A percentile compares a stretch with the other conserved stretches of the same genome.
Conservation (phyloP, 2,329 filamentous ascomycete genomes). For the Chrysosporium queenslandicum region DNA sequence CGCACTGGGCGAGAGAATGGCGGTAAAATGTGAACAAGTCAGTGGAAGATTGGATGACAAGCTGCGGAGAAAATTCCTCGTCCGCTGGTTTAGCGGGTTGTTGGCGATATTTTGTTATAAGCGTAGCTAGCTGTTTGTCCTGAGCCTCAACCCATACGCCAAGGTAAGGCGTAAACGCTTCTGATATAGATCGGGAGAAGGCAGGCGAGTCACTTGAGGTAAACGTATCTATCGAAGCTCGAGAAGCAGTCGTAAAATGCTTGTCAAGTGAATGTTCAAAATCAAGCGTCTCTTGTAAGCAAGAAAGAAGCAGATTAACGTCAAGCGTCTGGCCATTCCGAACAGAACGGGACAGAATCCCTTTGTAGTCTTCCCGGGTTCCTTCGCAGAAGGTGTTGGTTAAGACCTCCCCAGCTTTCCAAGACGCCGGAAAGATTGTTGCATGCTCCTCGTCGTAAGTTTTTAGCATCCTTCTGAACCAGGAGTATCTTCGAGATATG, state of each 20-base stretch:
- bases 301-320: slow-evolving; percentile 78
- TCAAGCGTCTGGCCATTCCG: slow-evolving; percentile 71
- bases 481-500: slow-evolving; percentile 85
- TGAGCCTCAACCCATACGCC: slow-evolving; percentile 96
- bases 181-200: slow-evolving; percentile 85
- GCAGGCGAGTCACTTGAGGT: slow-evolving; percentile 65
- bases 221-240: slow-evolving; percentile 80
- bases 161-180: slow-evolving; percentile 93
- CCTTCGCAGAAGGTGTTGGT: slow-evolving; percentile 91
- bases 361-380: slow-evolving; percentile 89
- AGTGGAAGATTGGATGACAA: slow-evolving; percentile 86
- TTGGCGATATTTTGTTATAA: slow-evolving; percentile 79
- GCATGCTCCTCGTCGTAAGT: slow-evolving; percentile 91
- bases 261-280: slow-evolving; percentile 89
- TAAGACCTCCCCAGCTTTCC: slow-evolving; percentile 83
- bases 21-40: slow-evolving; percentile 98
- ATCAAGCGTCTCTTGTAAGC: slow-evolving; percentile 88
- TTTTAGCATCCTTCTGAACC: slow-evolving; percentile 94
- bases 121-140: slow-evolving; percentile 69
- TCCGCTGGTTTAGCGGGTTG: slow-evolving; percentile 71
- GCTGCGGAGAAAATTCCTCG: slow-evolving; percentile 83
- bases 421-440: slow-evolving; percentile 72
- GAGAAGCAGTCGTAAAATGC: slow-evolving; percentile 60
- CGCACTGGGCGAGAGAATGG: slow-evolving; percentile 82
- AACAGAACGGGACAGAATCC: slow-evolving; percentile 80